A percentile compares a stretch with the other conserved stretches of the same genome.
phyloP scores from a whole-genome alignment of 805 yeast species.

The Ascoidea asiatica region DNA sequence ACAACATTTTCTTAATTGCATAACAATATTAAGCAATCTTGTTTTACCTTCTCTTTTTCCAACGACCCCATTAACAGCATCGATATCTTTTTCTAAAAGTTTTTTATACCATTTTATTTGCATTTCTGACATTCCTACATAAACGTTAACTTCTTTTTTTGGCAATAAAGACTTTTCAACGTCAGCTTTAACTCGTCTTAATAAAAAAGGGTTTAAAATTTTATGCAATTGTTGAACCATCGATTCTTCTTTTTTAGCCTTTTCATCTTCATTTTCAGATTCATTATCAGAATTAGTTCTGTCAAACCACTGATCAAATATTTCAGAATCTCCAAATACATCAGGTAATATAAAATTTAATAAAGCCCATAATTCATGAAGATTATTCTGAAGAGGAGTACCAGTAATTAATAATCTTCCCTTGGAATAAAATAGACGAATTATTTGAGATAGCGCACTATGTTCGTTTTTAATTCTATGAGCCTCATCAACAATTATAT shows the following conservation, averaged over 20 bases:
- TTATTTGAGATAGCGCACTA: conserved; percentile 57
- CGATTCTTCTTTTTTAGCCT: conserved; percentile 25
- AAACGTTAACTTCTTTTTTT: conserved; percentile 59
- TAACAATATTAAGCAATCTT: conserved; percentile 61
- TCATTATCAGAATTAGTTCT: conserved; percentile 17
- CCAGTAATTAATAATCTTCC: conserved; percentile 68
- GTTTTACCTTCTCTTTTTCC: conserved; percentile 70
- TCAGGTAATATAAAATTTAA: conserved; percentile 68
- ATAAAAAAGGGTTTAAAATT: conserved; percentile 59
- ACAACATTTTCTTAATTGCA: conserved; percentile 78
- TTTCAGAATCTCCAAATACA: conserved; percentile 57
- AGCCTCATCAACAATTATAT: conserved; percentile 71
- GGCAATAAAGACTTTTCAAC: conserved; percentile 73
- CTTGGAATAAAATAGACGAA: conserved; percentile 56
- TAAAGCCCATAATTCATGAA: conserved; percentile 74
- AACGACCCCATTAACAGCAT: conserved; percentile 74
- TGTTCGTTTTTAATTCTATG: conserved; percentile 75
- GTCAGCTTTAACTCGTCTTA: conserved; percentile 66
- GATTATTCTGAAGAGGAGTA: conserved; percentile 69
- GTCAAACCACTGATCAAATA: conserved; percentile 65
- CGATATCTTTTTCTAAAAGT: conserved; percentile 65
- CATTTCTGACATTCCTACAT: conserved; percentile 68
- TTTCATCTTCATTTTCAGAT: conserved; percentile 10
- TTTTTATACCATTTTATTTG: conserved; percentile 69
- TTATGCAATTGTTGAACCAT: conserved; percentile 61